A percentile compares a stretch with the other conserved stretches of the same genome.
phyloP scores from a whole-genome alignment of 768 basidiomycete species.

The Amanita exitialis region DNA sequence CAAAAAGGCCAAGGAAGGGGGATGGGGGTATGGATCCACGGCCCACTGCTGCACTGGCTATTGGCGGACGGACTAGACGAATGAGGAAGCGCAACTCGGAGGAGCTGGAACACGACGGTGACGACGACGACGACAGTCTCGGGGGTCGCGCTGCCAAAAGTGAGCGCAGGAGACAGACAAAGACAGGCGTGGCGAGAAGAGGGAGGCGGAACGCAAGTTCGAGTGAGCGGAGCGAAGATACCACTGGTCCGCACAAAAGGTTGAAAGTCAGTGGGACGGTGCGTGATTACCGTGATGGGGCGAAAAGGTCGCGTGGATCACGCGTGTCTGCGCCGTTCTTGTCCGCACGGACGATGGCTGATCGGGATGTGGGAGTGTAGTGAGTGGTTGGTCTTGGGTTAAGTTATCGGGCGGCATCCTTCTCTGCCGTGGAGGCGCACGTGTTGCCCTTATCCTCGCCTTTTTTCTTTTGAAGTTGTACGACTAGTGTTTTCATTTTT shows the following conservation, averaged over 20 bases:
- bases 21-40: background rate
- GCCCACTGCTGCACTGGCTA: background rate
- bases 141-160: background rate
- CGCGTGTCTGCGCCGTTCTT: background rate
- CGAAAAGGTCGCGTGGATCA: background rate
- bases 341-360: background rate
- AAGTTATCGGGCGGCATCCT: background rate
- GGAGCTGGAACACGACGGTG: slow-evolving; percentile 29
- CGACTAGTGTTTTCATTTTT: background rate
- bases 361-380: background rate
- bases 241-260: background rate
- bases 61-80: slow-evolving; percentile 2
- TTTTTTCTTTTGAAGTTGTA: background rate
- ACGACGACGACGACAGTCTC: slow-evolving; percentile 4
- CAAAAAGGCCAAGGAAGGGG: slow-evolving; percentile 11
- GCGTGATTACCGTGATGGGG: background rate
- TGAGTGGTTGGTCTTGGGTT: background rate
- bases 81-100: slow-evolving; percentile 41
- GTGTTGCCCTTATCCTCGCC: background rate
- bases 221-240: background rate
- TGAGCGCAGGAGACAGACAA: background rate
- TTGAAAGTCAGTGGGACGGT: background rate
- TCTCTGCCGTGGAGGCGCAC: background rate
- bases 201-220: background rate
- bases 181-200: background rate